Conservation (phyloP, 371 early-diverging fungal species). For the Rhizomucor pusillus region DNA sequence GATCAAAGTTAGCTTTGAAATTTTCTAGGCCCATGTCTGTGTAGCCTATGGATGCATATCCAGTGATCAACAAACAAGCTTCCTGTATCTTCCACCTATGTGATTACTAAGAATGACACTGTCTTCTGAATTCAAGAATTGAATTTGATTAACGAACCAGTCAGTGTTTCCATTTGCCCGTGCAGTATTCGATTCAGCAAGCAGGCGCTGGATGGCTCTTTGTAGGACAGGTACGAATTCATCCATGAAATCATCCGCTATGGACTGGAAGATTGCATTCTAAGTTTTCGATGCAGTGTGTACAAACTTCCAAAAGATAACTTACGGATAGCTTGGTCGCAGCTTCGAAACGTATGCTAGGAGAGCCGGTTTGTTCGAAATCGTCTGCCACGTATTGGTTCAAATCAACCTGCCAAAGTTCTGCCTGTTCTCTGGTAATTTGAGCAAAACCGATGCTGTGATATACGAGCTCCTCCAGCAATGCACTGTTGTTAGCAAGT, state of each 20-base stretch:
- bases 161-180: conserved; percentile 48
- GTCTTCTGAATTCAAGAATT: background rate
- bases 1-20: conserved; percentile 42
- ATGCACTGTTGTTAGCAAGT: conserved; percentile 26
- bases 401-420: conserved; percentile 79
- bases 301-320: background rate
- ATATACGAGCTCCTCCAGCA: conserved; percentile 63
- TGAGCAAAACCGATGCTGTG: conserved; percentile 72
- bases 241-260: conserved; percentile 58
- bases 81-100: conserved; percentile 85
- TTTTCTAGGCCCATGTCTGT: conserved; percentile 44
- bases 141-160: conserved; percentile 36
- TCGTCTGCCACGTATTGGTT: conserved; percentile 89
- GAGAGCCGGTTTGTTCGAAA: conserved; percentile 81
- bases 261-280: conserved; percentile 15
- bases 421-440: conserved; percentile 80
- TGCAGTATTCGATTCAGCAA: conserved; percentile 51
- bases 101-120: background rate
- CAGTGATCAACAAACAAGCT: conserved; percentile 74
- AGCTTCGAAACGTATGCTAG: conserved; percentile 81
- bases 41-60: conserved; percentile 59
- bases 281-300: background rate
- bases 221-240: conserved; percentile 58
- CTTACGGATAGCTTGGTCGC: conserved; percentile 68
- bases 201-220: conserved; percentile 51